These are phyloP conservation scores for Inga leiocalycina DNA, from an alignment of 306 rosid species.

Conservation along the genomic window DNA sequence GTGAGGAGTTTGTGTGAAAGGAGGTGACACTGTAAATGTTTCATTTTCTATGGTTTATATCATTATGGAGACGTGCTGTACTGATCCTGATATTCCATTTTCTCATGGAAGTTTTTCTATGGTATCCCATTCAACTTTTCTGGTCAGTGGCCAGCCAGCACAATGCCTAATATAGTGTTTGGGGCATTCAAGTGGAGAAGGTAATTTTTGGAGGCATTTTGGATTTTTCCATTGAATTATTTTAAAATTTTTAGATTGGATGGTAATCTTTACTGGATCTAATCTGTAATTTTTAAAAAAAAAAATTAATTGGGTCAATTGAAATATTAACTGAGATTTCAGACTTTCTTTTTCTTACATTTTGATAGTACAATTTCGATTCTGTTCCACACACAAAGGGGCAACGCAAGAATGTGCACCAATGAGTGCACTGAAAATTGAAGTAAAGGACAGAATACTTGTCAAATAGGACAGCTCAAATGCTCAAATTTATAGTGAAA, in stretches of 20 bases:
- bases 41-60: slow-evolving; percentile 8
- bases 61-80: neutral
- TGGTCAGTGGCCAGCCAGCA: neutral
- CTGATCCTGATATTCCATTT: neutral
- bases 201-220: neutral
- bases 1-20: slow-evolving; percentile 58
- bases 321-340: neutral
- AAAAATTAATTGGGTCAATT: neutral
- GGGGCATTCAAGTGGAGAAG: neutral
- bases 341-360: neutral
- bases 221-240: neutral
- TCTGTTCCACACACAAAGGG: neutral
- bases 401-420: neutral
- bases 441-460: neutral
- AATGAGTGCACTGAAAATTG: neutral
- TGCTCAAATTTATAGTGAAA: too few species aligned
- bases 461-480: too few species aligned
- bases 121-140: neutral
- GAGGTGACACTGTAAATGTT: slow-evolving; percentile 34
- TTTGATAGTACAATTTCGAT: neutral
- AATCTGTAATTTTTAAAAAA: neutral
- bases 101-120: neutral
- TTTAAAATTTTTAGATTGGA: neutral
- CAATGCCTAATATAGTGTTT: neutral
- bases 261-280: neutral